Base-by-base conservation (phyloP, 352 stramenopile species). In the Pythium inflatum region DNA sequence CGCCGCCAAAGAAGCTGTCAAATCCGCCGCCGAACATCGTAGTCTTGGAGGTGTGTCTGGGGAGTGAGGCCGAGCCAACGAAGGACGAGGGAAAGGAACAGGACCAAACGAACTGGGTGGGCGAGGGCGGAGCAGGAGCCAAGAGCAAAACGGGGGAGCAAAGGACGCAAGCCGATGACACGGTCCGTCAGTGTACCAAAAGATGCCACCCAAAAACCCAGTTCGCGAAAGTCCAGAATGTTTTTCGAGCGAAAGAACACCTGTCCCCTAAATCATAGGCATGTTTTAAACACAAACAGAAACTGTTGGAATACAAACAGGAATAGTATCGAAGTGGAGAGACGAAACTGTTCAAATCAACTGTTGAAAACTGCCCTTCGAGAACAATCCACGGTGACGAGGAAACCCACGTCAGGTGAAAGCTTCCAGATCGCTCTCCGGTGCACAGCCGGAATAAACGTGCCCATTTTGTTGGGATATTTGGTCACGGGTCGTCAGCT, bases 1-100 rank as follows among this genome's bases (percentile, higher is more conserved):
- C 87, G 68, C 87, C 87, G 73, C 87, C 87, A 66, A 94, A 94
- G 74, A 94, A 94, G 67, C 85, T 93, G 72, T 94, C 87, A 61
- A 93, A 94, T 57, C 87, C 87, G 67, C 87, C 87, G 67, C 87
- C 87, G 68, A 94, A 94, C 87, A 94, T 94, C 55, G 24, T 70
- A 43, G n/a, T 63, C n/a, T 48, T 16, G 34, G 43, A 11, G 51
- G 38, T 64, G 62, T 70, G 41, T 56, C 38, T 65, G 36, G 53
- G 48, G 48, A 62, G 46, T 60, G 62, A 46, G 28, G 33, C 55
- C 49, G 50, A 68, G 51, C 41, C 48, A 59, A 58, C 48, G 49
- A 49, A 68, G 55, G 56, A 55, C 58, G 31, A 61, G 53, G 53
- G 53, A 66, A 66, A 27, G 45, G 51, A 69, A 69, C 57, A 36